Evolutionary conservation across 495 filamentous ascomycete genomes (phyloP).

Genomic region (Wilcoxina mikolae): DNA sequence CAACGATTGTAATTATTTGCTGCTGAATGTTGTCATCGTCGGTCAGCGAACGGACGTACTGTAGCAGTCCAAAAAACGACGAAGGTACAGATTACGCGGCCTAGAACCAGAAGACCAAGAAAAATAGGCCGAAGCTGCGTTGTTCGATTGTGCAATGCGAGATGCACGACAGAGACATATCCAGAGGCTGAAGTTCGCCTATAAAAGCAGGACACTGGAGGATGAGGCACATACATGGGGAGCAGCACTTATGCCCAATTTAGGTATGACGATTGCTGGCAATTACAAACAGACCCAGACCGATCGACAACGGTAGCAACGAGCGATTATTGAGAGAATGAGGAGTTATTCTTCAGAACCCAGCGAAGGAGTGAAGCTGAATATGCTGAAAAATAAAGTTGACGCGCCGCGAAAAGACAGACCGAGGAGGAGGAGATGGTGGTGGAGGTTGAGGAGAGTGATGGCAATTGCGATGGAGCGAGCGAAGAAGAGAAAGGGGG

Average conservation of each 20-base stretch:
- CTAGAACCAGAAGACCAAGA: background rate
- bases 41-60: background rate
- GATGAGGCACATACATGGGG: background rate
- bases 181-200: background rate
- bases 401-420: conserved; percentile 15
- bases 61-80: background rate
- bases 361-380: conserved; percentile 29
- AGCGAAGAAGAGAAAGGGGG: too few relatives aligned
- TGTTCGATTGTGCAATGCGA: background rate
- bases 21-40: background rate
- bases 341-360: conserved; percentile 10
- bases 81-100: background rate
- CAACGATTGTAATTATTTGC: conserved; percentile 23
- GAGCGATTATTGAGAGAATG: conserved; percentile 8
- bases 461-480: conserved; percentile 8
- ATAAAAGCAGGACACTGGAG: background rate
- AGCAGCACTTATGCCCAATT: background rate
- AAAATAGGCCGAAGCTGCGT: background rate
- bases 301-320: background rate
- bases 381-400: conserved; percentile 13
- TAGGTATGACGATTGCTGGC: background rate
- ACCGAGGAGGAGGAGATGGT: conserved; percentile 7
- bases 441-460: conserved; percentile 11
- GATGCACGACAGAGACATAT: background rate
- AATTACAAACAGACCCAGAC: background rate